These are phyloP conservation scores for Murraya koenigii DNA, from an alignment of 345 rosid genomes.

Conservation along the genomic window DNA sequence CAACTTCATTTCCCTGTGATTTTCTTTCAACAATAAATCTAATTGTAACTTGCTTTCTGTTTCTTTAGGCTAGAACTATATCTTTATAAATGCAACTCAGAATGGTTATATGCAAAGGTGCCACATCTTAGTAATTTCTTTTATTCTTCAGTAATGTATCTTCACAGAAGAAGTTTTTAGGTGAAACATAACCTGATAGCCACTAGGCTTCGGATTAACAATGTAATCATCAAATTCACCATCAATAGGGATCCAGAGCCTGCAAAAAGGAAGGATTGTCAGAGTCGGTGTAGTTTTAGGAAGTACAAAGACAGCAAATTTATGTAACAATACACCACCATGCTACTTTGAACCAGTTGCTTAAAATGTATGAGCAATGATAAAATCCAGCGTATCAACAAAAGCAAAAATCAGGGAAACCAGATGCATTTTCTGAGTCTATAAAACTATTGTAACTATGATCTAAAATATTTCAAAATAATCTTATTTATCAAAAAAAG, in stretches of 20 bases:
- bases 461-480: not conserved
- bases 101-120: not conserved
- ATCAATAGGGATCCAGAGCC: conserved; percentile 77
- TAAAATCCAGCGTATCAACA: not conserved
- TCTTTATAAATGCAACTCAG: not conserved
- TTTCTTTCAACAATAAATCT: not conserved
- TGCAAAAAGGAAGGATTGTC: conserved; percentile 22
- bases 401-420: not conserved
- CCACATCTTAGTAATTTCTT: not conserved
- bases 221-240: conserved; percentile 83
- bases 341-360: not conserved
- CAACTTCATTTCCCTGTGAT: not conserved
- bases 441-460: not conserved
- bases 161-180: not conserved
- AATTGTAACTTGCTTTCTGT: not conserved
- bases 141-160: not conserved
- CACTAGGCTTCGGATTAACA: conserved; percentile 74
- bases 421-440: not conserved
- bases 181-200: conserved; percentile 60
- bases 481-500: not conserved
- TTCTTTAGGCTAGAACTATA: not conserved
- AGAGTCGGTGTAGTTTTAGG: not conserved
- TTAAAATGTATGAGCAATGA: not conserved
- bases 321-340: not conserved
- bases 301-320: not conserved